Evolutionary conservation across 2,329 filamentous ascomycete genomes (phyloP).

Genomic region (Ophiostoma quercus): DNA sequence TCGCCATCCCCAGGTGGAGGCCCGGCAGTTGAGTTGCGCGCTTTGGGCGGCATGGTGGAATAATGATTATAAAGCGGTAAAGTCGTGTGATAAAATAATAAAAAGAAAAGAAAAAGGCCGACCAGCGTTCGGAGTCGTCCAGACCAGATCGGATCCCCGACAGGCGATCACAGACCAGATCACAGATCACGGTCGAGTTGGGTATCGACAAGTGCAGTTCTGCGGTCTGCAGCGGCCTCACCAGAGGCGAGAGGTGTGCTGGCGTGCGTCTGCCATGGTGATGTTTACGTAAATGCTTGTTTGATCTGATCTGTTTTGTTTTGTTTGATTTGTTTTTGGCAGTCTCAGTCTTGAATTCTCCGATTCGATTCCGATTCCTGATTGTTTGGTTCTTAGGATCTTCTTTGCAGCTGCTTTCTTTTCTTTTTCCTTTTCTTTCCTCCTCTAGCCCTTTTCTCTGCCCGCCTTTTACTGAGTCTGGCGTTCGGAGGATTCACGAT

Average conservation of each 20-base stretch:
- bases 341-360: background rate
- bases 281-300: background rate
- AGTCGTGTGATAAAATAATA: background rate
- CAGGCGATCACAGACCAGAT: background rate
- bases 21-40: background rate
- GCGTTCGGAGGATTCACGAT: conserved; percentile 12
- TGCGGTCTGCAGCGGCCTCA: background rate
- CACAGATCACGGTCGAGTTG: background rate
- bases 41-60: conserved; percentile 19
- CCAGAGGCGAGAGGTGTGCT: background rate
- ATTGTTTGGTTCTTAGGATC: background rate
- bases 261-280: background rate
- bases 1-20: background rate
- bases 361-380: background rate
- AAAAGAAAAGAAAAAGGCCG: background rate
- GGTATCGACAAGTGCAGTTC: background rate
- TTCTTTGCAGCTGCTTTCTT: background rate
- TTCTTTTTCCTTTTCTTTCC: conserved; percentile 7
- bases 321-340: background rate
- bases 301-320: background rate
- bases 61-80: conserved; percentile 9
- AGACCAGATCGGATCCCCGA: background rate
- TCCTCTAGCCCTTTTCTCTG: background rate
- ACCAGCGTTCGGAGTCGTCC: background rate
- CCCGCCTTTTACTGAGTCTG: background rate